Conservation (phyloP, 371 early-diverging fungal species). For the Haplosporangium sp. region DNA sequence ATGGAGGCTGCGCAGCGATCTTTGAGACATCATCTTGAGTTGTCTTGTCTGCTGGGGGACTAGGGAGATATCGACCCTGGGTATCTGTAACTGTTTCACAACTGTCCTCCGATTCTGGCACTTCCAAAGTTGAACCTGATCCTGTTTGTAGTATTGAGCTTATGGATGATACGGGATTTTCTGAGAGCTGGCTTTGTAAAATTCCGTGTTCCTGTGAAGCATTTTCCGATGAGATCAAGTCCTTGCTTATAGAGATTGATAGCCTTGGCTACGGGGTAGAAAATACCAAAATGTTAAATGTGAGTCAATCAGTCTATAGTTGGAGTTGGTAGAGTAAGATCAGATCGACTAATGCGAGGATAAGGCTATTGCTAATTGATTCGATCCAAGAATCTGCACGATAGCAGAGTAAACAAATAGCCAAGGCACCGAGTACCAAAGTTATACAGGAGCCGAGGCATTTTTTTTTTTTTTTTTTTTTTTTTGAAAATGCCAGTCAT, state of each 20-base stretch:
- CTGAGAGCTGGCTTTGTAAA: slow-evolving; percentile 6
- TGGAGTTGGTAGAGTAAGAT: background rate
- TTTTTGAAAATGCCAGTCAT: slow-evolving; percentile 34
- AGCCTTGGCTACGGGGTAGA: slow-evolving; percentile 54
- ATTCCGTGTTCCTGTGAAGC: background rate
- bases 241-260: slow-evolving; percentile 53
- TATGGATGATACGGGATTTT: background rate
- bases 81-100: slow-evolving; percentile 20
- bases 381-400: too few species aligned
- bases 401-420: background rate
- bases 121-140: background rate
- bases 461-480: slow-evolving; percentile 4
- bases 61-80: slow-evolving; percentile 16
- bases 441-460: too few species aligned
- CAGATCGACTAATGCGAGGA: too few species aligned
- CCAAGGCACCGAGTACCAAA: background rate
- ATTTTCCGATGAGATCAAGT: slow-evolving; percentile 19
- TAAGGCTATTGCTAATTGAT: too few species aligned
- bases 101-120: background rate
- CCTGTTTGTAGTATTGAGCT: background rate
- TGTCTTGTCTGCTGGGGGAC: slow-evolving; percentile 3
- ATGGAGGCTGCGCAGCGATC: background rate
- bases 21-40: background rate
- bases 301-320: background rate
- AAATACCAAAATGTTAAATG: background rate